phyloP scores from a whole-genome alignment of 1,139 yeast species.

The Debaryomyces fabryi region DNA sequence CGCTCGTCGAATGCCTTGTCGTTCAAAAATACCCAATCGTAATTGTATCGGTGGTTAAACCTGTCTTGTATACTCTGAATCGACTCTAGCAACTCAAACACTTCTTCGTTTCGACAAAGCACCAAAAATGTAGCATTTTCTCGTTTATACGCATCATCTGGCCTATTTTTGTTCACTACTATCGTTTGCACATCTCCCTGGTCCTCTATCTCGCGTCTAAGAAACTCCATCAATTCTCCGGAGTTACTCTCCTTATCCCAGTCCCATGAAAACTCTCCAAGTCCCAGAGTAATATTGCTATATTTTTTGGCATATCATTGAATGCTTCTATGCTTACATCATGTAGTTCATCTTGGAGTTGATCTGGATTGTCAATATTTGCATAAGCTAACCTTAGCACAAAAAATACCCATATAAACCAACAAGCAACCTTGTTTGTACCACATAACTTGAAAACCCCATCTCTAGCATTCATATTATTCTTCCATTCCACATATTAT shows the following conservation, averaged over 20 bases:
- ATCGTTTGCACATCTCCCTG: slow-evolving; percentile 6
- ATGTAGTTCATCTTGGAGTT: neutral
- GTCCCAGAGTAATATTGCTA: neutral
- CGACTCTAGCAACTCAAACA: slow-evolving; percentile 58
- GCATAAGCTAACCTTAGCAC: neutral
- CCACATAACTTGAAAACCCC: neutral
- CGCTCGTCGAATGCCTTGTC: slow-evolving; percentile 31
- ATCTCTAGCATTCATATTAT: neutral
- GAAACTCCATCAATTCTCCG: neutral
- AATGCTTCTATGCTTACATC: neutral
- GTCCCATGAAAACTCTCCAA: neutral
- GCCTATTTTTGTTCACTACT: slow-evolving; percentile 6
- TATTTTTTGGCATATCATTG: neutral
- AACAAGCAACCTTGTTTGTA: neutral
- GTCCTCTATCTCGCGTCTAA: neutral
- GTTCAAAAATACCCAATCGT: slow-evolving; percentile 41
- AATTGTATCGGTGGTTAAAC: slow-evolving; percentile 58
- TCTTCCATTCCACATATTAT: neutral
- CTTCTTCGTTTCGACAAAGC: slow-evolving; percentile 70
- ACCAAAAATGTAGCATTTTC: slow-evolving; percentile 68
- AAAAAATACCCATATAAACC: neutral
- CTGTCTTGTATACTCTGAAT: slow-evolving; percentile 70
- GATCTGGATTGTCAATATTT: neutral
- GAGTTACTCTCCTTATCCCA: neutral
- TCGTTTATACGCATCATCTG: slow-evolving; percentile 8